Base-by-base conservation (phyloP, 306 rosid genomes). In the Vigna unguiculata region DNA sequence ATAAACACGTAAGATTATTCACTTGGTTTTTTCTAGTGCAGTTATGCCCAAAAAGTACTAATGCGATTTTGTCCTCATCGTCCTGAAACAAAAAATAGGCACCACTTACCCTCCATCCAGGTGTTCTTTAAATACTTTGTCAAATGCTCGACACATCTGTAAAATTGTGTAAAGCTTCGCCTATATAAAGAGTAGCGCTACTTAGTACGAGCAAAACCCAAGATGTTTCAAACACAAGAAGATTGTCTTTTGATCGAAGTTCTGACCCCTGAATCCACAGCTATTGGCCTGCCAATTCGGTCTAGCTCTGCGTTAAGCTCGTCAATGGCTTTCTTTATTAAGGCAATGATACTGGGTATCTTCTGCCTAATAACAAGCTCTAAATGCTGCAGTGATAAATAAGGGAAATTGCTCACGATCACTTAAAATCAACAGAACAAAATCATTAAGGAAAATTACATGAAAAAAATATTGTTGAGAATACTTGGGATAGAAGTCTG, bases 131-230 rank as follows among this genome's bases (percentile, higher is more conserved):
- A 93, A 93, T 34, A 93, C 91, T 68, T 95, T 93, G 77, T 93
- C 98, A 85, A 93, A 93, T 41, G 98, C 98, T 58, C 98, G 96
- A 55, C 98, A 93, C 87, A 93, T 65, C 83, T 93, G 97, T 84
- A 93, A 85, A 79, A 93, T 93, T 49, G 97, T 93, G 79, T 93
- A 93, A 48, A 93, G 84, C 77, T 91, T 96, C 68, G 97, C 98
- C 98, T 93, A 80, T 47, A 63, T 13, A 82, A 64, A 57, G 21
- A 22, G 24, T 14, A 62, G 19, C 67, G 64, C 67, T 58, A 46
- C 5, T 76, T 54, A 75, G 53, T 40, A 41, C 11, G 21, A 19
- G 58, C 22, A n/a, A 59, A 59, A 67, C 16, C 45, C 63, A 34
- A 64, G 20, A 51, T 45, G 16, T 55, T 63, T 75, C 14, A 55